These are phyloP conservation scores for Lichtheimia ramosa DNA, from an alignment of 371 early-diverging fungal species.

Conservation along the genomic window DNA sequence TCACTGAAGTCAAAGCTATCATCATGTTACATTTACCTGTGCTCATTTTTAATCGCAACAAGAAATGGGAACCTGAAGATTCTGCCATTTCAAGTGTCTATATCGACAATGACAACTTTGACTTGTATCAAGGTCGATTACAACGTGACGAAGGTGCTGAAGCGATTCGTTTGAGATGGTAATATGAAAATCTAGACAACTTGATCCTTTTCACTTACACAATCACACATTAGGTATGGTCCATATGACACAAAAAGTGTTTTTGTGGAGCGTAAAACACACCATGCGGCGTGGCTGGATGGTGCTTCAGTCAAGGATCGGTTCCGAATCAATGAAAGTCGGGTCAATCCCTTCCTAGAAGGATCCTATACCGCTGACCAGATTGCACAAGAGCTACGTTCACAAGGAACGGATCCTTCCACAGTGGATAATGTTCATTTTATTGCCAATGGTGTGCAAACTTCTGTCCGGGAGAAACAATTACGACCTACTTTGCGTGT, in stretches of 20 bases:
- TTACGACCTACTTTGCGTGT: constrained; percentile 85
- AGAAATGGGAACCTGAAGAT: constrained; percentile 35
- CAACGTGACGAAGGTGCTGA: constrained; percentile 90
- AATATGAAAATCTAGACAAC: constrained; percentile 31
- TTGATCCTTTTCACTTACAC: constrained; percentile 3
- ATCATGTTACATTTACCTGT: constrained; percentile 94
- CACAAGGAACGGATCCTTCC: constrained; percentile 60
- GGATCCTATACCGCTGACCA: constrained; percentile 89
- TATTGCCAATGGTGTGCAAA: constrained; percentile 75
- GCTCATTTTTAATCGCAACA: constrained; percentile 58
- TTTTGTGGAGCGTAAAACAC: constrained; percentile 92
- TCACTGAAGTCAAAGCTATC: constrained; percentile 89
- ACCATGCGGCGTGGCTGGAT: constrained; percentile 90
- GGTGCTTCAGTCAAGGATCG: constrained; percentile 77
- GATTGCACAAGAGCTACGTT: constrained; percentile 79
- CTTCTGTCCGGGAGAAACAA: constrained; percentile 64
- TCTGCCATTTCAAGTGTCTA: constrained; percentile 89
- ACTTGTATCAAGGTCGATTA: constrained; percentile 86
- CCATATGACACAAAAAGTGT: constrained; percentile 67
- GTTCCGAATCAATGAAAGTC: constrained; percentile 44
- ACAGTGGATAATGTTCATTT: constrained; percentile 68
- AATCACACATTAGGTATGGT: constrained; percentile 40
- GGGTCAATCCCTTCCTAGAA: constrained; percentile 46
- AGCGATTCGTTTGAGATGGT: constrained; percentile 91
- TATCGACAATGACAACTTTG: constrained; percentile 88